A percentile compares a stretch with the other conserved stretches of the same genome.
Conservation (phyloP, 495 filamentous ascomycete species). For the Aspergillus affinis region DNA sequence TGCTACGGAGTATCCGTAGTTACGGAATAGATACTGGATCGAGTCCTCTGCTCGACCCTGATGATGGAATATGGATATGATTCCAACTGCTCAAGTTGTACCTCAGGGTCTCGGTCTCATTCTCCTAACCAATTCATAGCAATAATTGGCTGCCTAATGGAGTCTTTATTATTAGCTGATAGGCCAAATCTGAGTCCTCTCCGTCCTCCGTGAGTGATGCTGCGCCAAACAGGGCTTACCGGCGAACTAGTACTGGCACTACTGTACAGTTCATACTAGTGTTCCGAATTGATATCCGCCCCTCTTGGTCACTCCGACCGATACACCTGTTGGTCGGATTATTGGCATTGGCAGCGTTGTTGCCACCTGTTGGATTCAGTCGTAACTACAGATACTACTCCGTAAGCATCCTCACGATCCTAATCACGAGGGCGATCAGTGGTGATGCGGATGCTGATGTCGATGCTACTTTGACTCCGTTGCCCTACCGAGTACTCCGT, state of each 20-base stretch:
- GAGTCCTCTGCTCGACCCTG: too few relatives aligned
- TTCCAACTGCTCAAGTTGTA: too few relatives aligned
- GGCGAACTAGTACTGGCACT: constrained; percentile 5
- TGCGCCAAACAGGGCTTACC: neutral
- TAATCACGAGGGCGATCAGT: neutral
- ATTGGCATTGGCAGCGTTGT: neutral
- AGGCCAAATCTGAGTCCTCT: neutral
- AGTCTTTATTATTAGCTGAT: neutral
- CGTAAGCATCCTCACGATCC: neutral
- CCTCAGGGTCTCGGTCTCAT: too few relatives aligned
- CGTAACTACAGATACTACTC: neutral
- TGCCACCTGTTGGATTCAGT: constrained; percentile 1
- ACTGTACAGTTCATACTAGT: constrained; percentile 13
- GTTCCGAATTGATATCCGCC: constrained; percentile 13
- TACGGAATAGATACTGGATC: too few relatives aligned
- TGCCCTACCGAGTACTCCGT: too few relatives aligned
- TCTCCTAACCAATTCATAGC: too few relatives aligned
- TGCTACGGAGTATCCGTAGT: too few relatives aligned
- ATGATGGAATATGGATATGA: too few relatives aligned
- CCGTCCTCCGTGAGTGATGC: neutral
- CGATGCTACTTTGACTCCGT: too few relatives aligned
- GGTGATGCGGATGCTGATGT: neutral
- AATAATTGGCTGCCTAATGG: neutral
- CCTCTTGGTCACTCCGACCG: neutral
- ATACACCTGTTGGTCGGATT: neutral